These are phyloP conservation scores for Alternaria sp. DNA, from an alignment of 2,329 filamentous ascomycete genomes.

Conservation along the genomic window DNA sequence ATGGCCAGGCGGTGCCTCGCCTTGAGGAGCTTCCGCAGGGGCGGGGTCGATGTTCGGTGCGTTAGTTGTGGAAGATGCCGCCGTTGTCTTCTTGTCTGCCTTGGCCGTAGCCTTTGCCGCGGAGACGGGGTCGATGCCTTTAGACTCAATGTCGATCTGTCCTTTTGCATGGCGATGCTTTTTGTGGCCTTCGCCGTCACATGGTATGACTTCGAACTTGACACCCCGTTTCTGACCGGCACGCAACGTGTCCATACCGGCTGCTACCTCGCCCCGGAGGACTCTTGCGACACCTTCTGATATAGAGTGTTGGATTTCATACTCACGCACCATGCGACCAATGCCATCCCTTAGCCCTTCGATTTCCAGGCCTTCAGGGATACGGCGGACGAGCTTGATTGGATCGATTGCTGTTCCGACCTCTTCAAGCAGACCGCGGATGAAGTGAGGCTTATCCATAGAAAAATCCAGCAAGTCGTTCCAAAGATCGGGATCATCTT, in stretches of 20 bases:
- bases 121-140: slow-evolving; percentile 34
- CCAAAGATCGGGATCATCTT: slow-evolving; percentile 92
- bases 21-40: slow-evolving; percentile 21
- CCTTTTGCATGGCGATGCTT: slow-evolving; percentile 21
- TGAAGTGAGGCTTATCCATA: slow-evolving; percentile 97
- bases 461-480: slow-evolving; percentile 92
- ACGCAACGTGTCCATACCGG: slow-evolving; percentile 80
- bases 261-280: slow-evolving; percentile 82
- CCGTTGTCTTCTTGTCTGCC: slow-evolving; percentile 31
- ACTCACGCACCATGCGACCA: slow-evolving; percentile 89
- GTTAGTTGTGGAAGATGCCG: slow-evolving; percentile 24
- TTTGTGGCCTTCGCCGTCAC: slow-evolving; percentile 43
- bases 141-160: slow-evolving; percentile 36
- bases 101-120: slow-evolving; percentile 28
- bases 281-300: slow-evolving; percentile 88
- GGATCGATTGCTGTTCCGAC: slow-evolving; percentile 94
- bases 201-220: slow-evolving; percentile 76
- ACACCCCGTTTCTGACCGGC: slow-evolving; percentile 82
- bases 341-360: slow-evolving; percentile 88
- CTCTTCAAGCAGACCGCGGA: slow-evolving; percentile 87
- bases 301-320: slow-evolving; percentile 94
- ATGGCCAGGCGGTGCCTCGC: slow-evolving; percentile 42
- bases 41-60: slow-evolving; percentile 32
- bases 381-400: slow-evolving; percentile 85
- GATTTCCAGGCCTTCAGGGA: slow-evolving; percentile 91